Base-by-base conservation (phyloP, 768 basidiomycete genomes). In the Termitomyces titanicus region DNA sequence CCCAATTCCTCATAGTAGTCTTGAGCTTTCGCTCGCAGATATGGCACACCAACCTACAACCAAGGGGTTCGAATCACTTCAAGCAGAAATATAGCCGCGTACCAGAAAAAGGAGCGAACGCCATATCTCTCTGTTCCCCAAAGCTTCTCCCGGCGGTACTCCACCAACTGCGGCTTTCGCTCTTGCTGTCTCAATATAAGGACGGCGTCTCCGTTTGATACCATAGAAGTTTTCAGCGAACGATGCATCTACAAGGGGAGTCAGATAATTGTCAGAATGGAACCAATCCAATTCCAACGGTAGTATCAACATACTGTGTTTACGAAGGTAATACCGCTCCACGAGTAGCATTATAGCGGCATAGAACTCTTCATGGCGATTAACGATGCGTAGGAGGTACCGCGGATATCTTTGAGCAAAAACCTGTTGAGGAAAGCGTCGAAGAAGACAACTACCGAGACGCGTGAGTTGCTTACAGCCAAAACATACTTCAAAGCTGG, bases 141-240 rank as follows among this genome's bases (percentile, higher is more conserved):
- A 73, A 51, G 77, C 81, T 69, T 91, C 89, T 62, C 84, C 85
- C 3, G 72, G 63, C 11, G 85, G 82, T 31, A 85, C 70, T 3
- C 85, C 83, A 12, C 82, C 85, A 10, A 88, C 84, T 38, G 89
- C 90, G 25, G 81, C 80, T 40, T 74, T 72, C 1, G 86, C 81
- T 53, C 89, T 79, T 39, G 88, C 83, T 2, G 82, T 84, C 58
- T 86, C 80, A 59, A 92, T 83, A 62, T 82, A 80, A 3, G 90
- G 88, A 54, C 79, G 76, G 35, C 89, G 74, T 55, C 92, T 77
- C 40, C 94, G 74, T 66, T 94, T 94, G 45, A 99, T 72, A 0
- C 92, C 92, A 70, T 98, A 98, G 68, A 99, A 98, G 64, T 96
- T 90, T 70, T 98, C 96, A 5, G 96, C 80, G 65, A 98, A 95